Evolutionary conservation across 2,329 filamentous ascomycete species (phyloP), one percentile per base, ranked within the genome.

Genomic region (Penicillium griseofulvum): DNA sequence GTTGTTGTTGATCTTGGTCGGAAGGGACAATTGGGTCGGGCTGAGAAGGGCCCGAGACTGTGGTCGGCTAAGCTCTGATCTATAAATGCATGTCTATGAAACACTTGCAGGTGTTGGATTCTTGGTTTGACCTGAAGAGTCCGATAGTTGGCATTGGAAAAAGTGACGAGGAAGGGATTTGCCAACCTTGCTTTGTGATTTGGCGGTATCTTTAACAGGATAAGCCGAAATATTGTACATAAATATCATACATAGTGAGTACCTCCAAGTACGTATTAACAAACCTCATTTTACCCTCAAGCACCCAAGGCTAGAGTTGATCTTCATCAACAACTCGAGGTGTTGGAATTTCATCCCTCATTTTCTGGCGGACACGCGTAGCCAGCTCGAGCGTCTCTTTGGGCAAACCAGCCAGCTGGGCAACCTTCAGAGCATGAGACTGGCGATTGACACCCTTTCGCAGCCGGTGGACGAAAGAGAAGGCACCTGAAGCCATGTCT

Each of bases 351-450:
- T 43, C 36, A 28, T 52, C 44, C 16, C 28, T 56, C 42, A 72
- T 60, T 24, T 67, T 57, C 24, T 71, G 69, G 26, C 91, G 75
- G 9, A 90, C 80, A 36, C 78, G 71, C 49, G 74, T 78, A 6
- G 93, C 92, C 59, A 90, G 78, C 22, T 78, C 75, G 52, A 97
- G 84, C 4, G 88, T 90, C 42, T 81, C 78, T 56, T 87, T 84
- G 0, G 92, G 92, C 64, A 97, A 67, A 1, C 91, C 92, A 6
- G 94, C 95, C 63, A 97, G 76, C 59, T 83, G 82, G 2, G 94
- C 94, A n/a, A 99, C 94, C 69, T 97, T 97, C 56, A 99, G 78
- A 17, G 95, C 94, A 76, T 99, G 94, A 58, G 90, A 95, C 62
- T 88, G 80, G 49, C 86, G 83, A 73, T 97, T 99, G 54, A 96